Percentiles rank a stretch among this genome's conserved stretches.
phyloP scores from a whole-genome alignment of 768 basidiomycete genomes.

The Scleroderma citrinum region DNA sequence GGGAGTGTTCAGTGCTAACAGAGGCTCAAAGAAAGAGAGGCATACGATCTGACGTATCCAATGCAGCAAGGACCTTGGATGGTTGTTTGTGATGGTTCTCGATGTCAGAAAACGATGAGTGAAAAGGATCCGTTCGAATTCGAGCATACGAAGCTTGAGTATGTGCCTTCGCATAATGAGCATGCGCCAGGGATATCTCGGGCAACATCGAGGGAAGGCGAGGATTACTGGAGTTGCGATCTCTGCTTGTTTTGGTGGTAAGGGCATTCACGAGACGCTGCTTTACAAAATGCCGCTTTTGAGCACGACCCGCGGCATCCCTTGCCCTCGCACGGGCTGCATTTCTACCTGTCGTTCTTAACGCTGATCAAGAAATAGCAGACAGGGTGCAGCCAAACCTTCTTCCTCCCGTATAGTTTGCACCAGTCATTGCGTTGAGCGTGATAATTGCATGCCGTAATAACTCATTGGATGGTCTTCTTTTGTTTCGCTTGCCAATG shows the following conservation, averaged over 20 bases:
- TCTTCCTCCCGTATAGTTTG: conserved; percentile 75
- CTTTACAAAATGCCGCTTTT: conserved; percentile 57
- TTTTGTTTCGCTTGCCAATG: background rate
- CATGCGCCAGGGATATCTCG: conserved; percentile 24
- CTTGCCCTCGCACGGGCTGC: conserved; percentile 51
- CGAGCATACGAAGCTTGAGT: background rate
- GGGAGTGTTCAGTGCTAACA: conserved; percentile 3
- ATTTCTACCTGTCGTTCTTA: conserved; percentile 37
- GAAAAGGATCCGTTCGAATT: conserved; percentile 1
- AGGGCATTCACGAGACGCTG: conserved; percentile 50
- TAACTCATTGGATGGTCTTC: too few relatives aligned
- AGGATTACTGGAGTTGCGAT: conserved; percentile 1
- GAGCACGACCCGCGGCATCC: conserved; percentile 48
- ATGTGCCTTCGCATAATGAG: conserved; percentile 6
- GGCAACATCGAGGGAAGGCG: conserved; percentile 10
- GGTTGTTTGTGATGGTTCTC: conserved; percentile 6
- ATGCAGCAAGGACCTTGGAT: conserved; percentile 19
- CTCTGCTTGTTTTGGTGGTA: conserved; percentile 7
- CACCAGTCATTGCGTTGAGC: conserved; percentile 46
- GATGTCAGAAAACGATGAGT: conserved; percentile 4
- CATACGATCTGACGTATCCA: conserved; percentile 25
- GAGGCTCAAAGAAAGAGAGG: conserved; percentile 3
- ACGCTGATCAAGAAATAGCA: background rate
- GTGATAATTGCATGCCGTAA: background rate
- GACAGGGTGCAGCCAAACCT: conserved; percentile 33